Percentiles rank a stretch among this genome's conserved stretches.
These are phyloP conservation scores for Trichomonascus vanleenenianus DNA, from an alignment of 805 yeast genomes.

Conservation along the genomic window DNA sequence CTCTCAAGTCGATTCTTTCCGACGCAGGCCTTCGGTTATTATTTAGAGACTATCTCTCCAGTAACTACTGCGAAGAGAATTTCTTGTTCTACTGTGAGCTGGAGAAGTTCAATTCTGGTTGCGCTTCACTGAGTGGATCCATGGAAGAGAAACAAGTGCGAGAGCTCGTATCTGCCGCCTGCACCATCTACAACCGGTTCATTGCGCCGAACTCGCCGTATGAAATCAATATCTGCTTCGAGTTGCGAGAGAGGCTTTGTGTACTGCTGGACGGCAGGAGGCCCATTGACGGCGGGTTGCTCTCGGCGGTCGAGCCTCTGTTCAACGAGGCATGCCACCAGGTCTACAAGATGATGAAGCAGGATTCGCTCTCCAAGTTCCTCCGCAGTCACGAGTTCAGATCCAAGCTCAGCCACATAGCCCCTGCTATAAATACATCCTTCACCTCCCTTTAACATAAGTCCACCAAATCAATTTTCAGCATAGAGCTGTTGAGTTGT, in stretches of 20 bases:
- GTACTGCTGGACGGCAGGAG: background rate
- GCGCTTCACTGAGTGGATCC: background rate
- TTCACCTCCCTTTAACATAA: too few relatives aligned
- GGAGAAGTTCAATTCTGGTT: slow-evolving; percentile 32
- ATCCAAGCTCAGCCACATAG: background rate
- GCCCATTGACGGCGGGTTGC: background rate
- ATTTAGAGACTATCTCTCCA: slow-evolving; percentile 57
- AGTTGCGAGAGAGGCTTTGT: slow-evolving; percentile 19
- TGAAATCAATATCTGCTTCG: slow-evolving; percentile 60
- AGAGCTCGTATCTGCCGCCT: slow-evolving; percentile 53
- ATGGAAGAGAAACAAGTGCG: slow-evolving; percentile 32
- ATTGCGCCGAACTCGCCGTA: slow-evolving; percentile 60
- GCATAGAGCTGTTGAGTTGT: too few relatives aligned
- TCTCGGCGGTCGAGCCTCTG: slow-evolving; percentile 1
- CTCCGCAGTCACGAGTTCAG: slow-evolving; percentile 30
- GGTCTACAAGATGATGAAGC: slow-evolving; percentile 55
- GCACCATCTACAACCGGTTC: slow-evolving; percentile 57
- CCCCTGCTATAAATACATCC: too few relatives aligned
- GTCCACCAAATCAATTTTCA: too few relatives aligned
- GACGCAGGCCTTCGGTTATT: slow-evolving; percentile 74
- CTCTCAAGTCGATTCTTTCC: slow-evolving; percentile 38
- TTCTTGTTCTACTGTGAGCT: slow-evolving; percentile 62
- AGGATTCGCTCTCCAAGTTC: slow-evolving; percentile 69
- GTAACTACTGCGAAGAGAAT: slow-evolving; percentile 66
- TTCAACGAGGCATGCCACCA: slow-evolving; percentile 41